A percentile compares a stretch with the other conserved stretches of the same genome.
phyloP scores from a whole-genome alignment of 75 land plant species.

The Pinus tabuliformis region DNA sequence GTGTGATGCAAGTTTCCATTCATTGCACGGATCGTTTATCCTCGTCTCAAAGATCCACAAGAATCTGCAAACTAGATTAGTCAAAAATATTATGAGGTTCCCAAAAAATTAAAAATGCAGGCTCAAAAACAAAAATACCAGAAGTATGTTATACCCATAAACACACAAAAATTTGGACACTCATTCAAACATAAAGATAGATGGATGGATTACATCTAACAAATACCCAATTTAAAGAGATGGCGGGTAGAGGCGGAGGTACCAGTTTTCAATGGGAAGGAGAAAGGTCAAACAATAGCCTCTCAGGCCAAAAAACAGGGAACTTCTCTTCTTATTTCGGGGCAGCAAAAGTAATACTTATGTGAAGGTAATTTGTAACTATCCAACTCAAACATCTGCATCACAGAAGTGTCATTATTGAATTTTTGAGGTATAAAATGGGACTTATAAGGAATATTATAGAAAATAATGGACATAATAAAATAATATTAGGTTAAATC shows the following conservation, averaged over 20 bases:
- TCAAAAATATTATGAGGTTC: background rate
- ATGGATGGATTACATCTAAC: too few species aligned
- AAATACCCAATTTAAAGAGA: background rate
- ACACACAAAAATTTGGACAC: background rate
- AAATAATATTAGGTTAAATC: too few species aligned
- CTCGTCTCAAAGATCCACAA: background rate
- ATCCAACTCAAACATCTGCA: too few species aligned
- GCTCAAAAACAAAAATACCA: background rate
- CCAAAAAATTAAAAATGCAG: background rate
- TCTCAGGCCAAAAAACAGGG: constrained; percentile 38
- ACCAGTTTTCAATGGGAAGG: constrained; percentile 29
- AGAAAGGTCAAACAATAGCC: constrained; percentile 52
- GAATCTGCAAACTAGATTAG: background rate
- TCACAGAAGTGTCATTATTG: too few species aligned
- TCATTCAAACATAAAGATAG: background rate
- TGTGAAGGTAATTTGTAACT: background rate
- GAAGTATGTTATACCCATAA: background rate
- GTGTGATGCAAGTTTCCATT: background rate
- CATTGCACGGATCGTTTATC: background rate
- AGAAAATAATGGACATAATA: too few species aligned
- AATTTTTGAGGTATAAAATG: too few species aligned
- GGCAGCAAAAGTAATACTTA: constrained; percentile 40
- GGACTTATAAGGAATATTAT: too few species aligned
- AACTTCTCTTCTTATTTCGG: constrained; percentile 46
- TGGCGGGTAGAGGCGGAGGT: constrained; percentile 28